Base-by-base conservation (phyloP, 2,329 filamentous ascomycete genomes). In the Sclerotinia trifoliorum region DNA sequence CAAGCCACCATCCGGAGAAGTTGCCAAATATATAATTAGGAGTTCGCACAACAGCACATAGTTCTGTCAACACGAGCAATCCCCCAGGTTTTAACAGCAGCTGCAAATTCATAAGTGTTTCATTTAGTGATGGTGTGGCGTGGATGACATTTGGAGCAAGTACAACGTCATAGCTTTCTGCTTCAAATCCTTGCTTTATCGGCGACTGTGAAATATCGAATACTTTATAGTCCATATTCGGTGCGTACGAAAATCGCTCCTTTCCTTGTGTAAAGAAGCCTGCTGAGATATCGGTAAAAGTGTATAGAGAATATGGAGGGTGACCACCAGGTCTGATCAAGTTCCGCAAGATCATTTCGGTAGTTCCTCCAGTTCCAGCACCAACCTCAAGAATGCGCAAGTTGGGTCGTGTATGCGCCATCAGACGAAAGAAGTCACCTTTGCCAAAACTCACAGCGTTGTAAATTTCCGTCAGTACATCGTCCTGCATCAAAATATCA, bases 141-240 rank as follows among this genome's bases (percentile, higher is more conserved):
- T 75, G 74, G 3, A 75, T 29, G 7, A 72, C 70, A 64, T 74
- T 74, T 8, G 73, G 21, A 4, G 74, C 71, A 65, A 75, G 54
- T 15, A 75, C 69, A 44, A 75, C 44, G 65, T 75, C 74, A 68
- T 70, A 80, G 1, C 69, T 64, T 13, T 72, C 74, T 0, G 69
- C 72, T 26, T 75, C 74, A 51, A 78, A 80, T 13, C 78, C 79
- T 67, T 80, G 79, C 5, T 65, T 63, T 1, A 60, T 60, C 1
- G 76, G 75, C 42, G 78, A 74, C 35, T 72, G 65, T 48, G 76
- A 74, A 39, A 80, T 77, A 68, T 80, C 75, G 5, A 80, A 74
- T n/a, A 26, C 52, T 55, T 55, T 21, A 26, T n/a, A 55, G 11
- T 72, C 70, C 65, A 80, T 75, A 29, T 49, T 62, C 13, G 13